Evolutionary conservation across 2,329 filamentous ascomycete species (phyloP).

Genomic region (Lachnellula hyalina): DNA sequence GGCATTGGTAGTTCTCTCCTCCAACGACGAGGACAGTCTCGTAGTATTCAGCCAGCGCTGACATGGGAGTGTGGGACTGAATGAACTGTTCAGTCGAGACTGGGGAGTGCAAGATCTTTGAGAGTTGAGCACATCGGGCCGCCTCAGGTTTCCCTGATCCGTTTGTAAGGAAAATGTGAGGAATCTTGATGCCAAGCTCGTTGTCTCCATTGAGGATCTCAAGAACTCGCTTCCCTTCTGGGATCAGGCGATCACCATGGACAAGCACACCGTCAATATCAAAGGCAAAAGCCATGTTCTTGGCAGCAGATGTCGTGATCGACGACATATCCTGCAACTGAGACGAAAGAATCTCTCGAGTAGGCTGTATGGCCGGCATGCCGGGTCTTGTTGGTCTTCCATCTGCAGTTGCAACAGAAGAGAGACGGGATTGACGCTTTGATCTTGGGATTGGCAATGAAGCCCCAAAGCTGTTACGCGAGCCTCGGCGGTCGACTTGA

Average conservation of each 20-base stretch:
- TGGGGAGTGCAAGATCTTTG: conserved; percentile 59
- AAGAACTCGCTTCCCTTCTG: conserved; percentile 59
- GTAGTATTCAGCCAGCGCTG: conserved; percentile 70
- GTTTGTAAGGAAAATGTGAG: conserved; percentile 71
- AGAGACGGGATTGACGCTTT: conserved; percentile 63
- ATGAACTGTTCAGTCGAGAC: conserved; percentile 71
- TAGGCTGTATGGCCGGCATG: conserved; percentile 54
- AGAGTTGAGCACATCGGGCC: conserved; percentile 60
- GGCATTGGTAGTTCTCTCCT: conserved; percentile 69
- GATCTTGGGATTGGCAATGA: conserved; percentile 67
- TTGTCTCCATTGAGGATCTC: conserved; percentile 71
- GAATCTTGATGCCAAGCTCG: conserved; percentile 72
- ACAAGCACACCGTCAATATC: conserved; percentile 73
- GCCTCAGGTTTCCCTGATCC: conserved; percentile 66
- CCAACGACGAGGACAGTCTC: conserved; percentile 70
- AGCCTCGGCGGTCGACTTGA: conserved; percentile 60
- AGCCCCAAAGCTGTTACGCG: conserved; percentile 71
- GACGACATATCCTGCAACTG: conserved; percentile 64
- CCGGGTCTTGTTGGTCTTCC: conserved; percentile 45
- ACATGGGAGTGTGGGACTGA: conserved; percentile 73
- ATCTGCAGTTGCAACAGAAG: conserved; percentile 50
- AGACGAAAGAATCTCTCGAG: conserved; percentile 62
- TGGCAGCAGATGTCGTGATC: conserved; percentile 62
- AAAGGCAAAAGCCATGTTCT: conserved; percentile 79
- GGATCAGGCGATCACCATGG: conserved; percentile 65